Percentiles rank a stretch among this genome's conserved stretches.
Evolutionary conservation across 1,139 yeast genomes (phyloP).

Genomic region (Magnusiomyces suaveolens): DNA sequence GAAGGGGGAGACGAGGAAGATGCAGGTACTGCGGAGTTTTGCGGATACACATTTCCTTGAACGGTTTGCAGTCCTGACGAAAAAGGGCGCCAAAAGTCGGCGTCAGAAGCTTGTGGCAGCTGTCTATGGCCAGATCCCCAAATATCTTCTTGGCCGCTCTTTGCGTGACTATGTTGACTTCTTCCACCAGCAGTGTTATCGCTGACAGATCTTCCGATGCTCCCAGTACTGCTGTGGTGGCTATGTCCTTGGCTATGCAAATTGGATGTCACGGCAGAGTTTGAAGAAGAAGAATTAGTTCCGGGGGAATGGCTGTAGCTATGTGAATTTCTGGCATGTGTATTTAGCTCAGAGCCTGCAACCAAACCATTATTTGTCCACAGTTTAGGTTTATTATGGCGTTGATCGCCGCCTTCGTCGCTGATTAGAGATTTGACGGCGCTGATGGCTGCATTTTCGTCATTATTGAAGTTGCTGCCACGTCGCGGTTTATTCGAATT

Average conservation of each 20-base stretch:
- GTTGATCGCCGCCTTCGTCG: neutral
- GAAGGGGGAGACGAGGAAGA: too few relatives aligned
- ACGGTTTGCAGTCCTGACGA: neutral
- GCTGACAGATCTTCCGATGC: neutral
- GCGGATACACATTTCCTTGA: neutral
- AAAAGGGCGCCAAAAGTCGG: neutral
- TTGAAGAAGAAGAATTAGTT: neutral
- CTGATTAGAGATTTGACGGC: neutral
- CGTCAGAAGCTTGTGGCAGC: neutral
- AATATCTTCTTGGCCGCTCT: neutral
- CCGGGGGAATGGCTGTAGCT: neutral
- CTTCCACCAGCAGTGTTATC: neutral
- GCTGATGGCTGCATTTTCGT: neutral
- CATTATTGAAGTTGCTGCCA: neutral
- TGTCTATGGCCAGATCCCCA: neutral
- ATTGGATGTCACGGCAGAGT: neutral
- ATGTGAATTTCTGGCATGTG: neutral
- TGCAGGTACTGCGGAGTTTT: neutral
- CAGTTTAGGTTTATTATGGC: neutral
- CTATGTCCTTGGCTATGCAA: neutral
- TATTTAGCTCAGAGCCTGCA: neutral
- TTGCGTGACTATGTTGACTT: neutral
- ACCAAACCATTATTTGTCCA: neutral
- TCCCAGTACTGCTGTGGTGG: neutral
- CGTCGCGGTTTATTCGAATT: neutral